Percentiles rank a stretch among this genome's conserved stretches.
Conservation (phyloP, 768 basidiomycete genomes). For the Austroboletus eburneus region DNA sequence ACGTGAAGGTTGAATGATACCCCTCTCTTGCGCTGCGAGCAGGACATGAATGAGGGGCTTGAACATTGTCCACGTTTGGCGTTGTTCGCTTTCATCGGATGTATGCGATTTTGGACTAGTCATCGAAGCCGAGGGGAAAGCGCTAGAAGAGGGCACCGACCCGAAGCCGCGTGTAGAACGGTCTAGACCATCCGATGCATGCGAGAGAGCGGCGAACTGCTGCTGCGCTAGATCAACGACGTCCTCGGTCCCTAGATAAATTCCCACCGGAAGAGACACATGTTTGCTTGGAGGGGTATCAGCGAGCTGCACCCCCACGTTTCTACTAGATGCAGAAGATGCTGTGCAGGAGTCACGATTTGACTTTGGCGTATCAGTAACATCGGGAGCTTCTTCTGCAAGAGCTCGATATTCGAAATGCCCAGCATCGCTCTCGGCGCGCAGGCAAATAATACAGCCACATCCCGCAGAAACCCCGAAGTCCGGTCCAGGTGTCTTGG, state of each 20-base stretch:
- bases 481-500: no score
- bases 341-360: slow-evolving; percentile 3
- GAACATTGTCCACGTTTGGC: slow-evolving; percentile 27
- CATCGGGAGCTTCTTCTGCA: background rate
- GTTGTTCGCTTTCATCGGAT: slow-evolving; percentile 6
- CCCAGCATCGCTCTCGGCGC: slow-evolving; percentile 3
- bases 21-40: slow-evolving; percentile 25
- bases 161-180: background rate
- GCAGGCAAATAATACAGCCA: background rate
- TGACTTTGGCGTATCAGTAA: background rate
- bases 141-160: background rate
- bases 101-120: background rate
- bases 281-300: slow-evolving; percentile 3
- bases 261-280: background rate
- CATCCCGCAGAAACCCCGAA: no score
- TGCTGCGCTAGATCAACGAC: slow-evolving; percentile 1
- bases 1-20: slow-evolving; percentile 34
- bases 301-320: slow-evolving; percentile 4
- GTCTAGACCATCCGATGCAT: slow-evolving; percentile 3
- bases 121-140: slow-evolving; percentile 4
- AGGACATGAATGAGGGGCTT: slow-evolving; percentile 23
- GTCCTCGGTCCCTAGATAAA: background rate
- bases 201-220: slow-evolving; percentile 3
- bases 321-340: slow-evolving; percentile 6
- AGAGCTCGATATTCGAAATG: background rate